Conservation (phyloP, 75 land plant species). For the Cupressus sempervirens region DNA sequence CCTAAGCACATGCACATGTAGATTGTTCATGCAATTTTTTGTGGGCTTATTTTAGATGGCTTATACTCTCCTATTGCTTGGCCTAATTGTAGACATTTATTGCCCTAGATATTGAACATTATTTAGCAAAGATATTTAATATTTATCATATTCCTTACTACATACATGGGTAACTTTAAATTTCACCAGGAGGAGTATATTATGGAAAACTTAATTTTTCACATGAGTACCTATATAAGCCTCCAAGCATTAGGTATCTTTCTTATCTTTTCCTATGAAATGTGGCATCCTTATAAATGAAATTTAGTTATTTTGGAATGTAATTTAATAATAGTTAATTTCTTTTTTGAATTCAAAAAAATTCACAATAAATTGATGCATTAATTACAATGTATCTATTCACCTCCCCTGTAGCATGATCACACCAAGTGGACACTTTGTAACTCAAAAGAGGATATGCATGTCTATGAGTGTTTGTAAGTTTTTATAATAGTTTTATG, state of each 20-base stretch:
- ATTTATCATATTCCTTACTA: neutral
- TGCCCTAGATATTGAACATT: no score
- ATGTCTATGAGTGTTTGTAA: constrained; percentile 99
- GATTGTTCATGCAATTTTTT: no score
- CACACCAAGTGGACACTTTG: constrained; percentile 93
- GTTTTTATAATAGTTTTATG: constrained; percentile 14
- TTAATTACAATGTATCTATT: constrained; percentile 4
- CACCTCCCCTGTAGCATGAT: constrained; percentile 57
- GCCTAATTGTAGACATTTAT: no score
- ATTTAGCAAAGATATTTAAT: no score
- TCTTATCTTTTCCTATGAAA: neutral
- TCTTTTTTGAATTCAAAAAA: neutral
- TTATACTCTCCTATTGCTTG: no score
- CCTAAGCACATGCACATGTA: neutral
- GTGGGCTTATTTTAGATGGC: no score
- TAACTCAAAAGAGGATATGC: no score
- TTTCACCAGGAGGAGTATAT: constrained; percentile 72
- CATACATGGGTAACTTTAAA: neutral
- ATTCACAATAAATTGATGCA: neutral
- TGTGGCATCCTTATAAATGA: neutral
- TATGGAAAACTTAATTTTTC: constrained; percentile 96
- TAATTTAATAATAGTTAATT: neutral
- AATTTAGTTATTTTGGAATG: neutral
- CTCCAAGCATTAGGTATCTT: constrained; percentile 81
- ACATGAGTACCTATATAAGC: constrained; percentile 89